Evolutionary conservation across 768 basidiomycete genomes (phyloP).

Genomic region (Mycena filopes): DNA sequence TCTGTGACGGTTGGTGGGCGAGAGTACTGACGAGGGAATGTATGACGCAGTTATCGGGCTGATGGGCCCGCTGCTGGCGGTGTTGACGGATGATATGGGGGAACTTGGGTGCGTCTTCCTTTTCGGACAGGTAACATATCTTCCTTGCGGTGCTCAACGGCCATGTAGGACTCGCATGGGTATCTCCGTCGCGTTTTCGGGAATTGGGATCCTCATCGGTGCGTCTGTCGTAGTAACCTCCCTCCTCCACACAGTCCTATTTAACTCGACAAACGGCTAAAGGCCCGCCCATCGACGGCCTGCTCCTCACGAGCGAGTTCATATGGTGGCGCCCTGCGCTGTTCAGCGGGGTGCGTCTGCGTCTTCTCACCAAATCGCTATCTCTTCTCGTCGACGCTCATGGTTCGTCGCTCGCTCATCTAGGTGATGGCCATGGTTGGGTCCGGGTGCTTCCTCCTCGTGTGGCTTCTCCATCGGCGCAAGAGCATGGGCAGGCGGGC

Average conservation of each 20-base stretch:
- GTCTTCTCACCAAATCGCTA: neutral
- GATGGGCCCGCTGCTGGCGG: constrained; percentile 20
- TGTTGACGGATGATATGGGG: constrained; percentile 27
- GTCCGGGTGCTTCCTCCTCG: constrained; percentile 12
- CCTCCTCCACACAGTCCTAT: neutral
- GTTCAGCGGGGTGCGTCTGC: constrained; percentile 58
- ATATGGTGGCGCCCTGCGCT: constrained; percentile 70
- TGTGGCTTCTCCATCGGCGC: constrained; percentile 20
- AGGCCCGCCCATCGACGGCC: constrained; percentile 67
- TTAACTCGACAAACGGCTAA: neutral
- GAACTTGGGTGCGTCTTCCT: constrained; percentile 22
- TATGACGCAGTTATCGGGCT: constrained; percentile 17
- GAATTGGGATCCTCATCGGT: constrained; percentile 23
- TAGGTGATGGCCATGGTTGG: constrained; percentile 23
- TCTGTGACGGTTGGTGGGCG: too few relatives aligned
- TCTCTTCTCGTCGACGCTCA: neutral
- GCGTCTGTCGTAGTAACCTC: too few relatives aligned
- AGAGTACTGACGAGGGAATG: neutral
- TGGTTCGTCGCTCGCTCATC: neutral
- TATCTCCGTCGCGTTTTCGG: constrained; percentile 13
- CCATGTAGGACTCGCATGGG: constrained; percentile 22
- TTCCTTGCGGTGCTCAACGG: constrained; percentile 13
- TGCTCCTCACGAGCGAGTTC: constrained; percentile 60
- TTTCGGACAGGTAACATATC: constrained; percentile 3
- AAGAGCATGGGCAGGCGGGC: neutral